Base-by-base conservation (phyloP, 1,284 basidiomycete species). In the Xerocomus tenax region DNA sequence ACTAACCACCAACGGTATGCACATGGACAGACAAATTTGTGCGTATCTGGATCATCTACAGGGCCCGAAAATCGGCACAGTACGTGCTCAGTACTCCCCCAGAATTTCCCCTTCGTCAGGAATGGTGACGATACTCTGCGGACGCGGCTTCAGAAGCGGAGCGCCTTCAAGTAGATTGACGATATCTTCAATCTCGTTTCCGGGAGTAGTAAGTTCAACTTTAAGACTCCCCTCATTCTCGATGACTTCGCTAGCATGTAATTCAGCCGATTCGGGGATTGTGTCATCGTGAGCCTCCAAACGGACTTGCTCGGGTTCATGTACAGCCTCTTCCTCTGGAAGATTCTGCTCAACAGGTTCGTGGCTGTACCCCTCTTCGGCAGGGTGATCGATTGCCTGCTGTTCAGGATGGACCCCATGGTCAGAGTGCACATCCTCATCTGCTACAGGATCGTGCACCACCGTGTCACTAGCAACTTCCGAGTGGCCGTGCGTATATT, bases 131-230 rank as follows among this genome's bases (percentile, higher is more conserved):
- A 72, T 70, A 60, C 70, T 74, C 52, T 67, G 63, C n/a, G 71
- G 69, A 41, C 69, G 69, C 19, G 70, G 64, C 58, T 74, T 74
- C 32, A 69, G 44, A 29, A 51, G 57, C 15, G 71, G 63, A 42
- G 56, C 60, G 0, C 70, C 63, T 65, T 86, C 79, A 10, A 85
- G 75, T 57, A 84, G 70, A 56, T 74, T 78, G 55, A 86, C 78
- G 47, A 85, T 78, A 50, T 78, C 76, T 61, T 78, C 84, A 26
- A 82, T 70, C 26, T 82, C 75, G 45, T 66, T 59, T 13, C 63
- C 71, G 15, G 48, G 28, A 45, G 48, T 42, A 25, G 53, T 36
- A 13, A 47, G 54, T 21, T 64, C 58, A 32, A 57, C 57, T 32
- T 59, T 49, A 38, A 48, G 15, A 44, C 25, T 23, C 15, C 52